phyloP scores from a whole-genome alignment of 2,329 filamentous ascomycete species.

The Colletotrichum gigasporum region DNA sequence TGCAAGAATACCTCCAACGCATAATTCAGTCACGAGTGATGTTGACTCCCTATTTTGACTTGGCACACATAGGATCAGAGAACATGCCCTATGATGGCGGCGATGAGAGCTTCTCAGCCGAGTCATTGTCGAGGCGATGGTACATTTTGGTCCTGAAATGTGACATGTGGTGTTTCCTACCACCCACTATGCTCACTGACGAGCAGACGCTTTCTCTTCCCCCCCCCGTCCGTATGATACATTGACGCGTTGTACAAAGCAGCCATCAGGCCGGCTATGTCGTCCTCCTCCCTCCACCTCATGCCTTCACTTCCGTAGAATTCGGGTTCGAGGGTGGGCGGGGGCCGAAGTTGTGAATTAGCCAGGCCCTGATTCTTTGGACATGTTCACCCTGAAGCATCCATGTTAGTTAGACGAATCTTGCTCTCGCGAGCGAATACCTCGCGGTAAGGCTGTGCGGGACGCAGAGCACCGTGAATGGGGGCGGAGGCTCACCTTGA shows the following conservation, averaged over 20 bases:
- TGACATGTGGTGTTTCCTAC: not conserved
- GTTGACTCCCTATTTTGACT: not conserved
- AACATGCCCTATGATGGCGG: too few species aligned
- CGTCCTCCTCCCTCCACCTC: not conserved
- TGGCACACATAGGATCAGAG: too few species aligned
- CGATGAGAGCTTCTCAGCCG: too few species aligned
- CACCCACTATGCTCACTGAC: not conserved
- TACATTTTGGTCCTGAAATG: not conserved
- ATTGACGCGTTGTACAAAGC: slow-evolving; percentile 5
- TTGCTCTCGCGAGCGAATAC: too few species aligned
- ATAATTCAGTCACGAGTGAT: too few species aligned
- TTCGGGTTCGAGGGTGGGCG: not conserved
- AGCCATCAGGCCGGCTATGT: not conserved
- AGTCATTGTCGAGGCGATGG: not conserved
- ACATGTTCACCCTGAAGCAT: slow-evolving; percentile 17
- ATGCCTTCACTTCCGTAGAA: not conserved
- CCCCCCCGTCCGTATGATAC: slow-evolving; percentile 10
- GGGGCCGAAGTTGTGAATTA: not conserved
- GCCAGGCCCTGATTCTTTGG: slow-evolving; percentile 20
- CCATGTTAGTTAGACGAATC: not conserved
- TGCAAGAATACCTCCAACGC: slow-evolving; percentile 29
- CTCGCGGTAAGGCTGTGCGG: too few species aligned
- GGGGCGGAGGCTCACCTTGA: slow-evolving; percentile 67
- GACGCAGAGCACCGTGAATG: not conserved
- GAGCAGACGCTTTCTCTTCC: not conserved